A percentile compares a stretch with the other conserved stretches of the same genome.
phyloP scores from a whole-genome alignment of 768 basidiomycete genomes.

The Termitomyces sp. region DNA sequence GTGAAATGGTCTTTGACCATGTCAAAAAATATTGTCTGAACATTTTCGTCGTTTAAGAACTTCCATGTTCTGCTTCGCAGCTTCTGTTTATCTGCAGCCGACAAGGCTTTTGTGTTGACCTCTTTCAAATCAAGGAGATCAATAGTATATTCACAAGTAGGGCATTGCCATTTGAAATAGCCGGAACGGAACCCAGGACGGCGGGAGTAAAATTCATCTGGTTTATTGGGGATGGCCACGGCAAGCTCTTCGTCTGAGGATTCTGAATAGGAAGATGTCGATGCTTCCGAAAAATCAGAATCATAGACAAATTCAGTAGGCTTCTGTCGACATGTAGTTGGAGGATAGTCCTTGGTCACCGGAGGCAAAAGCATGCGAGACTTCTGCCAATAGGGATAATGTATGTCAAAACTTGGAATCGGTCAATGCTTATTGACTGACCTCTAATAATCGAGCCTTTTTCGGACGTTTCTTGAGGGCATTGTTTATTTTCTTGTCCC shows the following conservation, averaged over 20 bases:
- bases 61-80: slow-evolving; percentile 32
- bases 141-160: slow-evolving; percentile 42
- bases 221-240: slow-evolving; percentile 2
- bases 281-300: slow-evolving; percentile 55
- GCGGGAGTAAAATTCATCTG: slow-evolving; percentile 23
- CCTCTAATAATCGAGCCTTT: slow-evolving; percentile 5
- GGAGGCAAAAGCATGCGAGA: background rate
- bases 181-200: slow-evolving; percentile 38
- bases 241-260: slow-evolving; percentile 27
- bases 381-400: background rate
- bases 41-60: slow-evolving; percentile 28
- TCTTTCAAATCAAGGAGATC: slow-evolving; percentile 41
- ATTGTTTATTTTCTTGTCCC: slow-evolving; percentile 24
- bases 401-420: background rate
- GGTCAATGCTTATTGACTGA: background rate
- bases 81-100: slow-evolving; percentile 14
- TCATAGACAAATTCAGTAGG: slow-evolving; percentile 36
- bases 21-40: slow-evolving; percentile 18
- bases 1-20: slow-evolving; percentile 29
- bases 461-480: slow-evolving; percentile 7
- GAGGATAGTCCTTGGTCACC: background rate
- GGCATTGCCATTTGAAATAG: slow-evolving; percentile 53
- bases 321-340: background rate
- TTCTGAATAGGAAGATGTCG: slow-evolving; percentile 40
- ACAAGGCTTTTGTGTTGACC: slow-evolving; percentile 25